These are phyloP conservation scores for Symbiodinium natans DNA, from an alignment of 73 alveolate genomes.

Conservation along the genomic window DNA sequence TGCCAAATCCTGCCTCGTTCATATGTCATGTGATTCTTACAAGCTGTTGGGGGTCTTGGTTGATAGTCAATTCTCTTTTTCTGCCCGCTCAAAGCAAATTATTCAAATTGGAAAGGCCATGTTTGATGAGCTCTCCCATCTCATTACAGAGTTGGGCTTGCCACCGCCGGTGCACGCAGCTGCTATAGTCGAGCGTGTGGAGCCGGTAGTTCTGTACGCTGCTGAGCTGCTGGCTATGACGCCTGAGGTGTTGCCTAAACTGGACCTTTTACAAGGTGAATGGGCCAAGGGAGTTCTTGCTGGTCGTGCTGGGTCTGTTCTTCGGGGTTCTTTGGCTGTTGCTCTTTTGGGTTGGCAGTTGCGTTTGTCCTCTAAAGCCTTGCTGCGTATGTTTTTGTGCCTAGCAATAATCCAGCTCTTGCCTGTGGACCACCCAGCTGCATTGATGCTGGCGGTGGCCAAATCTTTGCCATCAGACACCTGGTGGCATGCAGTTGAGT, in stretches of 20 bases:
- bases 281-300: neutral
- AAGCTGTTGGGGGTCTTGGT: too few relatives aligned
- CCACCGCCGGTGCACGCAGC: neutral
- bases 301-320: neutral
- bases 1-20: too few relatives aligned
- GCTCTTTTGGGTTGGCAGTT: neutral
- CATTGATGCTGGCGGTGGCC: neutral
- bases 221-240: neutral
- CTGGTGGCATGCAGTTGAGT: neutral
- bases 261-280: neutral
- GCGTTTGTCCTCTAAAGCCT: neutral
- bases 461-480: neutral
- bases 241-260: neutral
- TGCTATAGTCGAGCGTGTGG: neutral
- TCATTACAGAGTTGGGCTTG: neutral
- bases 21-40: too few relatives aligned
- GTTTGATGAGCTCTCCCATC: neutral
- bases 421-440: neutral
- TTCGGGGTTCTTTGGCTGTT: slow-evolving; percentile 15
- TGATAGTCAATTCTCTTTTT: neutral
- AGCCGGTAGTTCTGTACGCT: slow-evolving; percentile 14
- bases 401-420: neutral
- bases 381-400: neutral
- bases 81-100: neutral
- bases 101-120: neutral